Evolutionary conservation across 2,329 filamentous ascomycete species (phyloP).

Genomic region (Furcasterigmium sp.): DNA sequence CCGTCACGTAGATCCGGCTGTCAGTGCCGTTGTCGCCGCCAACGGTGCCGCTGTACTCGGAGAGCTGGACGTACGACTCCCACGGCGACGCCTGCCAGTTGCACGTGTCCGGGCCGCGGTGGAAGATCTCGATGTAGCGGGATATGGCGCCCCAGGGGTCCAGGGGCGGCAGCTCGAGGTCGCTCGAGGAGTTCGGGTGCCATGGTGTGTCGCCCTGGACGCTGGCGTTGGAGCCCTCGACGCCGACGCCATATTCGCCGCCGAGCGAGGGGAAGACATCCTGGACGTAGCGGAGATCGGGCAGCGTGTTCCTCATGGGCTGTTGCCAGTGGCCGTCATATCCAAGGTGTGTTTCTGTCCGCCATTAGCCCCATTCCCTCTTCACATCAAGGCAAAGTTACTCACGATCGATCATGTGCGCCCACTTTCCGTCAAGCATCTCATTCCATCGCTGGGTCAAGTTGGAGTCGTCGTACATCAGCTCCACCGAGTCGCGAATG

Average conservation of each 20-base stretch:
- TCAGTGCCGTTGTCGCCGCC: constrained; percentile 43
- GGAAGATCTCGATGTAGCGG: constrained; percentile 61
- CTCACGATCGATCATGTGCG: constrained; percentile 53
- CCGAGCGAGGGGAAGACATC: constrained; percentile 50
- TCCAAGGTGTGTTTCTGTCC: constrained; percentile 44
- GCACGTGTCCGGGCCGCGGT: constrained; percentile 48
- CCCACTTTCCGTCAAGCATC: constrained; percentile 58
- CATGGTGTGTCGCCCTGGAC: constrained; percentile 55
- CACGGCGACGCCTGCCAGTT: constrained; percentile 44
- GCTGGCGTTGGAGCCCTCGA: constrained; percentile 62
- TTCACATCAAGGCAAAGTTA: constrained; percentile 1
- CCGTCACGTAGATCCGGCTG: constrained; percentile 44
- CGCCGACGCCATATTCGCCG: constrained; percentile 57
- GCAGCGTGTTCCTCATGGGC: constrained; percentile 64
- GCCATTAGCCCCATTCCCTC: neutral
- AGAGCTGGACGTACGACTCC: constrained; percentile 46
- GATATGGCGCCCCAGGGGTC: constrained; percentile 51
- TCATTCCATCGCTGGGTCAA: constrained; percentile 53
- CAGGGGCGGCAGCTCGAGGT: constrained; percentile 48
- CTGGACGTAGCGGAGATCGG: constrained; percentile 56
- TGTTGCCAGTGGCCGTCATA: constrained; percentile 61
- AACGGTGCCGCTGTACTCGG: constrained; percentile 42
- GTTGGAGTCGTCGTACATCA: constrained; percentile 52
- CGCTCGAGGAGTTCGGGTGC: constrained; percentile 42
- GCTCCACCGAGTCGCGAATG: constrained; percentile 43